Evolutionary conservation across 352 stramenopile genomes (phyloP), one percentile per base, ranked within the genome.

Genomic region (Phytopythium delawarense): DNA sequence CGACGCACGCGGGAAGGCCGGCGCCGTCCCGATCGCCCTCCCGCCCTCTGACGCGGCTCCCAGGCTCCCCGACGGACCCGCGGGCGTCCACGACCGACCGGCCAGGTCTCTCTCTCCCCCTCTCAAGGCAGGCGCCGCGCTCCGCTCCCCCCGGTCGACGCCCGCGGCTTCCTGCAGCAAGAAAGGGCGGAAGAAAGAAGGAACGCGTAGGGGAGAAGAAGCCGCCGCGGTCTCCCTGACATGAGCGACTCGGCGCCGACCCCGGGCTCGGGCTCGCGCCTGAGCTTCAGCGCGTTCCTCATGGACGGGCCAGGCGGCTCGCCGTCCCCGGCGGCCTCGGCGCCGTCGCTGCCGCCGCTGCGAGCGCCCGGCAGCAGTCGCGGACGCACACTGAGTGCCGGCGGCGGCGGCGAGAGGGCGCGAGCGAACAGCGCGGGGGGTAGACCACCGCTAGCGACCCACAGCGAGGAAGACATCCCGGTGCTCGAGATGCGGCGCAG

Each of bases 251-350:
- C 49, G 49, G 49, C 49, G 50, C 20, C 53, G 25, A 18, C 34
- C 35, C 8, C 35, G 35, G 12, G 53, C 30, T 28, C 57, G n/a
- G 32, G 57, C 57, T 37, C 45, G 37, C 49, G 45, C 34, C 32
- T 78, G 37, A 79, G 73, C 64, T 87, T 87, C 63, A 83, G 75
- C 44, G 80, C 78, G 21, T 87, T 87, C 61, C 71, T 87, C 39
- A 77, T 87, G 69, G 78, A 87, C 62, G 73, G 80, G 6, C 5
- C 30, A 9, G 23, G 57, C 75, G 21, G n/a, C 2, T 25, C 46
- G n/a, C 65, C 71, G 25, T 67, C 74, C 18, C 71, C 67, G 30
- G 51, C 71, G 56, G 40, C 67, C 51, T 54, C 68, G 12, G 28
- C 61, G 5, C 62, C 76, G 18, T 64, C 66, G 21, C 39, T 74